These are phyloP conservation scores for Porpolomopsis calyptriformis DNA, from an alignment of 768 basidiomycete genomes.

Conservation along the genomic window DNA sequence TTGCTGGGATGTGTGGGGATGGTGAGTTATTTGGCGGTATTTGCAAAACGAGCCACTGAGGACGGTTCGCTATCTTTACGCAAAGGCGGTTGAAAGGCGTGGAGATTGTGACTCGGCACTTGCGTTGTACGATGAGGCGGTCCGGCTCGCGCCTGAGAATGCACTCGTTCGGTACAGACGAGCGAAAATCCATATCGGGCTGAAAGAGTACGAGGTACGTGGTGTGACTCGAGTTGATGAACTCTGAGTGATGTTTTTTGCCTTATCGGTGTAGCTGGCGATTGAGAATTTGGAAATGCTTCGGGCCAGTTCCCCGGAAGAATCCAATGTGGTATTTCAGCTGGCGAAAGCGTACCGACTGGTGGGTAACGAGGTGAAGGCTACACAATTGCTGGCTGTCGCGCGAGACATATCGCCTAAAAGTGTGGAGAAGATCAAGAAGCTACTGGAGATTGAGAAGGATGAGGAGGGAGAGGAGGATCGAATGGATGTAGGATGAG, in stretches of 20 bases:
- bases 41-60: neutral
- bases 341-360: conserved; percentile 86
- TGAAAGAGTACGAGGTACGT: conserved; percentile 75
- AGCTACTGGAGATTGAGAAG: conserved; percentile 58
- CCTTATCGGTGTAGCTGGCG: conserved; percentile 48
- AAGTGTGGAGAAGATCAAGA: conserved; percentile 73
- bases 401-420: conserved; percentile 94
- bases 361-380: conserved; percentile 65
- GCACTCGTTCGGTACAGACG: conserved; percentile 90
- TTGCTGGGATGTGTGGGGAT: conserved; percentile 91
- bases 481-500: conserved; percentile 69
- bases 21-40: conserved; percentile 43
- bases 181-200: conserved; percentile 80
- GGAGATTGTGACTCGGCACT: conserved; percentile 70
- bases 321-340: conserved; percentile 95
- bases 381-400: conserved; percentile 75
- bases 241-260: conserved; percentile 1
- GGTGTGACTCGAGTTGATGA: conserved; percentile 8
- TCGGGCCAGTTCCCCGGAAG: conserved; percentile 77
- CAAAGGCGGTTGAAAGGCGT: conserved; percentile 79
- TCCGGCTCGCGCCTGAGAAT: conserved; percentile 72
- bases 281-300: conserved; percentile 73
- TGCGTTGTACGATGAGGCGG: conserved; percentile 71
- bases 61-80: conserved; percentile 5
- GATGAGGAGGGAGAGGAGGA: conserved; percentile 48